phyloP scores from a whole-genome alignment of 495 filamentous ascomycete genomes.

The Penicillium canariense region DNA sequence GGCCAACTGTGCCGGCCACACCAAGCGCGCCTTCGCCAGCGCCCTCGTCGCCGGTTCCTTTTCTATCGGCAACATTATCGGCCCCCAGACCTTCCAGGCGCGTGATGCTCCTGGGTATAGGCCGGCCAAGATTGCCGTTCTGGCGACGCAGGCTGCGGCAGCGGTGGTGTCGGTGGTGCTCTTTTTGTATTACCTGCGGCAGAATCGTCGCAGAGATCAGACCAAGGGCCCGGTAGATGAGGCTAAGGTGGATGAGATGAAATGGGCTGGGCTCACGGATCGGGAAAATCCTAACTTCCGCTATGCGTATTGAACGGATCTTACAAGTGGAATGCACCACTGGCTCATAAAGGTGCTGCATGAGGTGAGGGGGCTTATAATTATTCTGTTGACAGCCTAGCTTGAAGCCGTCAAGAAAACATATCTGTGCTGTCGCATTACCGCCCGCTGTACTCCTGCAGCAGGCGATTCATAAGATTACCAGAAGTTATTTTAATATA shows the following conservation, averaged over 20 bases:
- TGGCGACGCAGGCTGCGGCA: constrained; percentile 46
- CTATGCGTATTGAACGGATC: constrained; percentile 41
- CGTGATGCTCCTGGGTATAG: constrained; percentile 57
- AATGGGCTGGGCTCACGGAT: constrained; percentile 46
- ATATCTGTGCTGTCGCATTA: neutral
- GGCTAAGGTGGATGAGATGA: constrained; percentile 21
- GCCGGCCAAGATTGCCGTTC: constrained; percentile 61
- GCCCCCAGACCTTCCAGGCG: constrained; percentile 62
- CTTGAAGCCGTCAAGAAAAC: neutral
- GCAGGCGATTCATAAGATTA: no score
- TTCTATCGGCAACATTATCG: constrained; percentile 64
- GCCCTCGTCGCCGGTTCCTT: constrained; percentile 58
- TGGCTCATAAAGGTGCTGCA: no score
- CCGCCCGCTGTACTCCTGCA: no score
- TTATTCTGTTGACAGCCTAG: neutral
- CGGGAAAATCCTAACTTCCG: constrained; percentile 39
- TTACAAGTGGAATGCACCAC: no score
- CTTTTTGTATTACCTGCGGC: constrained; percentile 44
- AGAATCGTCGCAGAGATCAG: constrained; percentile 40
- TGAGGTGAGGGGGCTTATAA: no score
- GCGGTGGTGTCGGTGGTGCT: constrained; percentile 40
- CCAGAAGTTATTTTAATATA: no score
- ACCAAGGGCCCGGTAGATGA: constrained; percentile 19
- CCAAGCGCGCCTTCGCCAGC: constrained; percentile 52
- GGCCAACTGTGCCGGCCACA: constrained; percentile 49